Evolutionary conservation across 345 rosid species (phyloP).

Genomic region (Cardamine occulta): DNA sequence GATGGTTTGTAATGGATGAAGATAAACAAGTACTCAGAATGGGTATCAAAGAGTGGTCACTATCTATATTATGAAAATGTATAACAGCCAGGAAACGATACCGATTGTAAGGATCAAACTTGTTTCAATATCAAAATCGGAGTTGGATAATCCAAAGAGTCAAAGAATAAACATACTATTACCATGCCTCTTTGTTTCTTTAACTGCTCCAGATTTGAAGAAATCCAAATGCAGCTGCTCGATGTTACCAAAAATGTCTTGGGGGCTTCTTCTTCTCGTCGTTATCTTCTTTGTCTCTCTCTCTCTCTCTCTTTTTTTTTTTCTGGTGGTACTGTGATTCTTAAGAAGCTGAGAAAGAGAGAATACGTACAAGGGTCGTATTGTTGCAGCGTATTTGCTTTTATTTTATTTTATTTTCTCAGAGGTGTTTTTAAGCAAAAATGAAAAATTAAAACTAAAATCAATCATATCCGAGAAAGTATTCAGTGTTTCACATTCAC

Average conservation of each 20-base stretch:
- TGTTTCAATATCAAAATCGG: too few species aligned
- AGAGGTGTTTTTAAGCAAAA: not conserved
- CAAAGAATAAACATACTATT: too few species aligned
- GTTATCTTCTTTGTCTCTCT: constrained; percentile 23
- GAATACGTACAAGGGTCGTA: constrained; percentile 29
- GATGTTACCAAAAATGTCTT: not conserved
- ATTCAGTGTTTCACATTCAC: constrained; percentile 28
- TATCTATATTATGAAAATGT: too few species aligned
- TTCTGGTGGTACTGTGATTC: constrained; percentile 15
- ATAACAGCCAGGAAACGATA: too few species aligned
- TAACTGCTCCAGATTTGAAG: too few species aligned
- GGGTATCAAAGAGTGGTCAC: not conserved
- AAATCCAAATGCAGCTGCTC: too few species aligned
- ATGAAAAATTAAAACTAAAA: not conserved
- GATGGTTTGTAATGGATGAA: not conserved
- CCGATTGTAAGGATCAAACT: too few species aligned
- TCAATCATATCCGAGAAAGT: not conserved
- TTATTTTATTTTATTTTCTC: not conserved
- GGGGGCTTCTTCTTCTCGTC: constrained; percentile 25
- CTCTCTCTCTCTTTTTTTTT: not conserved
- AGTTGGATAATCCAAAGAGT: too few species aligned
- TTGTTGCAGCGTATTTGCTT: not conserved
- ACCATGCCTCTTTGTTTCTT: too few species aligned
- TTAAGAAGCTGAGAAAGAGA: not conserved
- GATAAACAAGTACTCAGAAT: not conserved